Evolutionary conservation across 768 basidiomycete species (phyloP).

Genomic region (Suillus paluster): DNA sequence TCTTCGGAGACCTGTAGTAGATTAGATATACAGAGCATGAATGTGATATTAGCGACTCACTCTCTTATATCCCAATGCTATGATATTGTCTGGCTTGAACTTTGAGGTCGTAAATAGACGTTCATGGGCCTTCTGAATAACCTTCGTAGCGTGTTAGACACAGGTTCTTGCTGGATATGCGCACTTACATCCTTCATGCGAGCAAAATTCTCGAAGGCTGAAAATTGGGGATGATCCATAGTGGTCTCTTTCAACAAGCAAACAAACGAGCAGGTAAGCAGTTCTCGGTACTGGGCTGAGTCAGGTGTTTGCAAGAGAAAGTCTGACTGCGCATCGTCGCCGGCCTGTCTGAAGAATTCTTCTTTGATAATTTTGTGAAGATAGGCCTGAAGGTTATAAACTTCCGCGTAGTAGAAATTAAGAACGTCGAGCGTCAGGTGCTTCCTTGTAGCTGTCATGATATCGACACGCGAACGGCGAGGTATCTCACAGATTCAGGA

Average conservation of each 20-base stretch:
- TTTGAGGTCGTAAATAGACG: constrained; percentile 48
- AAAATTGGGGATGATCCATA: constrained; percentile 27
- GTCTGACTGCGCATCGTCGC: constrained; percentile 18
- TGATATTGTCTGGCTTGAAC: constrained; percentile 54
- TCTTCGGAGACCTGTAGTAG: constrained; percentile 27
- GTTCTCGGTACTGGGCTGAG: constrained; percentile 30
- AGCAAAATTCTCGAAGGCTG: constrained; percentile 44
- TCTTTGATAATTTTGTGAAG: constrained; percentile 41
- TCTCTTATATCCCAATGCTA: constrained; percentile 67
- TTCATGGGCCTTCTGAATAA: constrained; percentile 65
- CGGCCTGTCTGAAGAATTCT: constrained; percentile 5
- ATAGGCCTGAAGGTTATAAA: constrained; percentile 45
- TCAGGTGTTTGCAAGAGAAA: constrained; percentile 24
- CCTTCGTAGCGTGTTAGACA: constrained; percentile 37
- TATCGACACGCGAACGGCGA: background rate
- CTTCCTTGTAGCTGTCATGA: background rate
- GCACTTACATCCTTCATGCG: constrained; percentile 58
- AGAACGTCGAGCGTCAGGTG: constrained; percentile 41
- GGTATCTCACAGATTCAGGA: background rate
- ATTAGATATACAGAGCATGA: background rate
- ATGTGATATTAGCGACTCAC: constrained; percentile 41
- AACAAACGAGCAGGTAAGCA: constrained; percentile 55
- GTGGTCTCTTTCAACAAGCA: constrained; percentile 36
- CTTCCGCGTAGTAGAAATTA: constrained; percentile 46
- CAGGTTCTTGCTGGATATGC: background rate